These are phyloP conservation scores for Hypomontagnella submonticulosa DNA, from an alignment of 495 filamentous ascomycete genomes.

Conservation along the genomic window DNA sequence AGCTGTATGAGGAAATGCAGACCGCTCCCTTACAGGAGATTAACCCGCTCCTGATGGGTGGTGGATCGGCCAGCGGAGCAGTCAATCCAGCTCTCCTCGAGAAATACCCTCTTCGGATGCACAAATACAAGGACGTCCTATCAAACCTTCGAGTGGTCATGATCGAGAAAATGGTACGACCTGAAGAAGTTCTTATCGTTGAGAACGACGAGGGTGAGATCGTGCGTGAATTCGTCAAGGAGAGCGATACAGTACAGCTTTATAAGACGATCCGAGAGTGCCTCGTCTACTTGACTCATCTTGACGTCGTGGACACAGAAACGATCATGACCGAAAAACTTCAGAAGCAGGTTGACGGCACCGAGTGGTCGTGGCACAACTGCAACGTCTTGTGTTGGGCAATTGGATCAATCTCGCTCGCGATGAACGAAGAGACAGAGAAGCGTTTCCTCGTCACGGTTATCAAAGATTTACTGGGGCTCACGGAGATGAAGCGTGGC, in stretches of 20 bases:
- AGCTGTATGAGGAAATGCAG: slow-evolving; percentile 99
- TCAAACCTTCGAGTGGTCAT: slow-evolving; percentile 95
- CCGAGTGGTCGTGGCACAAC: slow-evolving; percentile 99
- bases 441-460: slow-evolving; percentile 98
- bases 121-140: slow-evolving; percentile 94
- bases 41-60: slow-evolving; percentile 78
- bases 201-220: slow-evolving; percentile 99
- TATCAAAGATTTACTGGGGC: slow-evolving; percentile 97
- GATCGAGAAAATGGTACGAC: slow-evolving; percentile 99
- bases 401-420: slow-evolving; percentile 96
- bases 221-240: slow-evolving; percentile 98
- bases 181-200: slow-evolving; percentile 98
- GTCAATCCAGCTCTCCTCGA: slow-evolving; percentile 82
- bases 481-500: slow-evolving; percentile 98
- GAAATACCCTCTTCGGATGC: slow-evolving; percentile 92
- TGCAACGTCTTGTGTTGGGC: slow-evolving; percentile 99
- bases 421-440: slow-evolving; percentile 99
- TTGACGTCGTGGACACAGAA: slow-evolving; percentile 97
- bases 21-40: slow-evolving; percentile 89
- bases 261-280: slow-evolving; percentile 99
- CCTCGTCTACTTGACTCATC: slow-evolving; percentile 95
- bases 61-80: slow-evolving; percentile 74
- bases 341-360: slow-evolving; percentile 89
- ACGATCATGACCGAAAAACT: slow-evolving; percentile 99
- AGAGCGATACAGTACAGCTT: slow-evolving; percentile 97